These are phyloP conservation scores for Gryganskiella cystojenkinii DNA, from an alignment of 192 early-diverging fungal genomes.

Conservation along the genomic window DNA sequence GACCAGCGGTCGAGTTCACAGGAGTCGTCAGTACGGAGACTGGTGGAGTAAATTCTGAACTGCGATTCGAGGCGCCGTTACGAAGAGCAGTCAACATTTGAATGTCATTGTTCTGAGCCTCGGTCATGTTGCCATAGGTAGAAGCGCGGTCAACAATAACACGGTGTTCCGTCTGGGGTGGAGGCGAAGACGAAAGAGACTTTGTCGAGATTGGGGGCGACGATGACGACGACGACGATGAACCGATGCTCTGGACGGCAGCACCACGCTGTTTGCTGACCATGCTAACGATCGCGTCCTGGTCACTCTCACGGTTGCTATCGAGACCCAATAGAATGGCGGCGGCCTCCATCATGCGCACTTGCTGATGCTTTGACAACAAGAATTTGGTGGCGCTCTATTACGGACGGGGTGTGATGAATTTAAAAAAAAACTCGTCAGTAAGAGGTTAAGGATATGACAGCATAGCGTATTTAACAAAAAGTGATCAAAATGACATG, in stretches of 20 bases:
- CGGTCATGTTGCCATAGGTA: neutral
- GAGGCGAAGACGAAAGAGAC: slow-evolving; percentile 37
- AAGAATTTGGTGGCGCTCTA: slow-evolving; percentile 61
- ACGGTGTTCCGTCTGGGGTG: slow-evolving; percentile 17
- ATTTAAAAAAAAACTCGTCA: neutral
- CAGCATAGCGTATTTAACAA: too few species aligned
- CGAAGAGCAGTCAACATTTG: too few species aligned
- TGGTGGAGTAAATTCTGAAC: neutral
- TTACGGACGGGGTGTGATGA: neutral
- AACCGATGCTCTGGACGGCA: slow-evolving; percentile 20
- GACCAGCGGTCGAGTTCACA: neutral
- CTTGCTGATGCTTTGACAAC: slow-evolving; percentile 75
- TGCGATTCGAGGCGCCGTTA: too few species aligned
- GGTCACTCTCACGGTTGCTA: slow-evolving; percentile 18
- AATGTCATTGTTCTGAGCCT: too few species aligned
- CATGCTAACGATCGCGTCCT: slow-evolving; percentile 37
- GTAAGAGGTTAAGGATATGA: too few species aligned
- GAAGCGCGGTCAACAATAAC: neutral
- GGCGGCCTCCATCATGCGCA: slow-evolving; percentile 74
- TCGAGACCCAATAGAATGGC: slow-evolving; percentile 67
- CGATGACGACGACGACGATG: slow-evolving; percentile 25
- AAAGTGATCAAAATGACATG: too few species aligned
- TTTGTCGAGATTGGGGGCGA: slow-evolving; percentile 41
- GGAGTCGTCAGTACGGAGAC: neutral
- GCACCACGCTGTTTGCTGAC: slow-evolving; percentile 36